Base-by-base conservation (phyloP, 257 asterid species). In the Solanum medicagineum region DNA sequence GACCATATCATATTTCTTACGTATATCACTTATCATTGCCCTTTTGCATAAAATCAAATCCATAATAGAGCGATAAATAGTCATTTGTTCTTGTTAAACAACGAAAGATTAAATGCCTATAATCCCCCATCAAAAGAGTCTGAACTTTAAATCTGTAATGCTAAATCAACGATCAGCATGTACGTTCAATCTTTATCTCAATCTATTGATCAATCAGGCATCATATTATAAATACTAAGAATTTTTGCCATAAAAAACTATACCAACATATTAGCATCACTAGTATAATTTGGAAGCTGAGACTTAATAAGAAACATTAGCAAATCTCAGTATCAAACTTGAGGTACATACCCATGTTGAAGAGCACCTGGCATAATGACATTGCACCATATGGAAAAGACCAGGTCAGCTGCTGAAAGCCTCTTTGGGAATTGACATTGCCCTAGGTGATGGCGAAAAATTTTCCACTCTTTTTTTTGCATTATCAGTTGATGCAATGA, bases 371-470 rank as follows among this genome's bases (percentile, higher is more conserved):
- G 56, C 91, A 92, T 2, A 95, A 92, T 10, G 95, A 69, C 94
- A 95, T 97, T 0, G 98, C 98, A 85, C 98, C 99, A 15, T 95
- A 94, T 0, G 99, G 99, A 83, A 95, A 0, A 98, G 98, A 1
- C 97, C 98, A 19, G 99, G 96, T 29, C 98, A 97, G 83, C 95
- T 97, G 57, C 87, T 97, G 75, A 98, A 97, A 89, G 93, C 97
- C 80, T 97, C 98, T 86, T 87, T 95, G 85, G 97, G 91, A 73
- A 97, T 95, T 88, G 98, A 98, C 83, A 89, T 97, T 88, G 98
- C 98, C 68, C 94, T 90, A 29, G 98, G 97, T 16, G 98, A 96
- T 73, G 90, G 69, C 9, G 70, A 89, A 17, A 95, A 93, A 85
- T 91, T 91, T 87, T 98, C 98, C 71, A 97, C 99, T 51, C 98